These are phyloP conservation scores for Croton laevigatus DNA, from an alignment of 441 rosid species.

Conservation along the genomic window DNA sequence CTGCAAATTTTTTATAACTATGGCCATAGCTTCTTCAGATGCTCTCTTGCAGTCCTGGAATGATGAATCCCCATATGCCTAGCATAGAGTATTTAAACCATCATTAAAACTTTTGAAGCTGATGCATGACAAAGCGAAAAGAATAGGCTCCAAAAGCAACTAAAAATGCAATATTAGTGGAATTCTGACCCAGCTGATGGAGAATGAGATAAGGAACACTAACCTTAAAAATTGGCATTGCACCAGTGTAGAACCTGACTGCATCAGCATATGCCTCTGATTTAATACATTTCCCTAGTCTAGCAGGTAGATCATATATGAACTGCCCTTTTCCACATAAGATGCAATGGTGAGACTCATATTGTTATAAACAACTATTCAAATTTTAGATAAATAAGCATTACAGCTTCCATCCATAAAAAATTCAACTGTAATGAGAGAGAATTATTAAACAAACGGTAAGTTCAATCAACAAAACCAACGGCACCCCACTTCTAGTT, in stretches of 20 bases:
- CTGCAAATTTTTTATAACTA: constrained; percentile 75
- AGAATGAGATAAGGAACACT: constrained; percentile 3
- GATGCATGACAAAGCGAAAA: neutral
- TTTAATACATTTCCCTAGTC: constrained; percentile 90
- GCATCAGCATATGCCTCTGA: constrained; percentile 94
- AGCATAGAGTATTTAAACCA: constrained; percentile 18
- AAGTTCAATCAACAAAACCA: constrained; percentile 17
- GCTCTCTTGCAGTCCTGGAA: constrained; percentile 94
- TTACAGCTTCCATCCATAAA: neutral
- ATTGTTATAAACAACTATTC: constrained; percentile 24
- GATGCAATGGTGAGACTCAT: constrained; percentile 37
- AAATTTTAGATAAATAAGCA: constrained; percentile 3
- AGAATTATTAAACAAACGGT: neutral
- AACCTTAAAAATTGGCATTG: constrained; percentile 97
- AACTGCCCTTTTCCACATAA: constrained; percentile 81
- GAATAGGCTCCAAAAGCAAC: constrained; percentile 12
- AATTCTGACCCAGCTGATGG: constrained; percentile 6
- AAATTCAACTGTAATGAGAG: neutral
- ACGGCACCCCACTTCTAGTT: neutral
- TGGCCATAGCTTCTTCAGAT: constrained; percentile 87
- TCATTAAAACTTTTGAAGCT: neutral
- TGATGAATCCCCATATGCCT: constrained; percentile 96
- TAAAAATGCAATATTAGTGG: constrained; percentile 8
- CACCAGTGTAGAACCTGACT: constrained; percentile 90
- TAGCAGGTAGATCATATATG: constrained; percentile 96